Percentiles rank a stretch among this genome's conserved stretches.
Conservation (phyloP, 768 basidiomycete genomes). For the Xerocomellus amylosporus region DNA sequence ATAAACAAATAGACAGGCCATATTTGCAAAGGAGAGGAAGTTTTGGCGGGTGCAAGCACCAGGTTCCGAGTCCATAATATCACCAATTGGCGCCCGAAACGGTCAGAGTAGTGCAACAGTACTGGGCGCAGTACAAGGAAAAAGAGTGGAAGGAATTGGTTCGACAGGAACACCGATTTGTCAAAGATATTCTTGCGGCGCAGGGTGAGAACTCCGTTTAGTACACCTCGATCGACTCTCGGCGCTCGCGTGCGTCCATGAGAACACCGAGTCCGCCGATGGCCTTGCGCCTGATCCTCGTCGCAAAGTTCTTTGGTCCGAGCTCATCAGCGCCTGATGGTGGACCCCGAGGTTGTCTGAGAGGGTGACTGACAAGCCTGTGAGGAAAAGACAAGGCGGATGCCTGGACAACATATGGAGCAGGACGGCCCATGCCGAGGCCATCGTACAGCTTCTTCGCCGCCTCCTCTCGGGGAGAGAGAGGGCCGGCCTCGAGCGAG, state of each 20-base stretch:
- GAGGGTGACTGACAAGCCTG: slow-evolving; percentile 66
- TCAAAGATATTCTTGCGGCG: slow-evolving; percentile 9
- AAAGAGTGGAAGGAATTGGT: slow-evolving; percentile 22
- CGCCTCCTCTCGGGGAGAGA: slow-evolving; percentile 85
- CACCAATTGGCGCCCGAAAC: slow-evolving; percentile 9
- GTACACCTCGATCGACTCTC: slow-evolving; percentile 71
- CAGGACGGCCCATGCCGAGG: slow-evolving; percentile 76
- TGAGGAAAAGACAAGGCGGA: slow-evolving; percentile 35
- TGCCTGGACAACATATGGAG: slow-evolving; percentile 33
- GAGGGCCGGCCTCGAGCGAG: slow-evolving; percentile 49
- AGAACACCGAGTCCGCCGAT: slow-evolving; percentile 77
- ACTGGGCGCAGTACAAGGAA: slow-evolving; percentile 10
- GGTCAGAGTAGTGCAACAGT: slow-evolving; percentile 12
- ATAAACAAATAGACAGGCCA: slow-evolving; percentile 21
- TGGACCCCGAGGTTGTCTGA: slow-evolving; percentile 85
- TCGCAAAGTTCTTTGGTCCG: slow-evolving; percentile 85
- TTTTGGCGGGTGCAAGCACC: slow-evolving; percentile 26
- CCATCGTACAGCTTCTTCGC: slow-evolving; percentile 87
- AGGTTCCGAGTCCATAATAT: slow-evolving; percentile 20
- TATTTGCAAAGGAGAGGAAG: slow-evolving; percentile 27
- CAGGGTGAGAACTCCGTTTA: slow-evolving; percentile 34
- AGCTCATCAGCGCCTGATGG: slow-evolving; percentile 85
- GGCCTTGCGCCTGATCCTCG: slow-evolving; percentile 79
- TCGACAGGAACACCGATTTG: slow-evolving; percentile 11
- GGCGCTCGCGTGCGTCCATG: slow-evolving; percentile 77